phyloP scores from a whole-genome alignment of 2,329 filamentous ascomycete species.

The Paecilomyces sp. region DNA sequence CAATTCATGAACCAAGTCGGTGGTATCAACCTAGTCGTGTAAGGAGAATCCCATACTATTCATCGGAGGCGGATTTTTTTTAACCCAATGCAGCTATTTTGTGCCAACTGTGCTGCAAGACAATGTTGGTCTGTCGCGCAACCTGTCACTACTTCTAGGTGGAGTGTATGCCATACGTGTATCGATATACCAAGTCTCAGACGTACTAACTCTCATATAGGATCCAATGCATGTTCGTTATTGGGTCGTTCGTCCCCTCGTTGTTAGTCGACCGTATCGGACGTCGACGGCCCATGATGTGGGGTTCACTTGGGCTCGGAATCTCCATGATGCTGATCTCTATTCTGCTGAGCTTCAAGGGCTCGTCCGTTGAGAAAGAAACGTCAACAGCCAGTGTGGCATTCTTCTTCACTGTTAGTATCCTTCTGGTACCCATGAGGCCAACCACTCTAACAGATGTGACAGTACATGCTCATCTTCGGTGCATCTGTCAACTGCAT shows the following conservation, averaged over 20 bases:
- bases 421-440: neutral
- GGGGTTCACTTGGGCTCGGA: conserved; percentile 24
- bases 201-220: neutral
- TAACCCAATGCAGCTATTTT: neutral
- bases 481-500: conserved; percentile 42
- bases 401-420: conserved; percentile 41
- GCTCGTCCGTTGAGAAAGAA: conserved; percentile 25
- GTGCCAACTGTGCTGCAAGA: conserved; percentile 31
- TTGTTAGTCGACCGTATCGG: conserved; percentile 40
- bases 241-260: conserved; percentile 38
- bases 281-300: conserved; percentile 30
- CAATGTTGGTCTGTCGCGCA: conserved; percentile 40
- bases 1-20: conserved; percentile 46
- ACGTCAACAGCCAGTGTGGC: conserved; percentile 42
- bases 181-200: neutral
- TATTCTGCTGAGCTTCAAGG: conserved; percentile 38
- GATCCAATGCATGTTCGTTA: conserved; percentile 33
- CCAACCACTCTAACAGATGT: neutral
- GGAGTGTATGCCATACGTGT: conserved; percentile 23
- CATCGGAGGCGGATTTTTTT: neutral
- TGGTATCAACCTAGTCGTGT: conserved; percentile 44
- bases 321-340: conserved; percentile 37
- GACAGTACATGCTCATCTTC: conserved; percentile 34
- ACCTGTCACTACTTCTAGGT: conserved; percentile 41
- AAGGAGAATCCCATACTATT: conserved; percentile 9